These are phyloP conservation scores for Aureobasidium pullulans DNA, from an alignment of 2,329 filamentous ascomycete genomes.

Conservation along the genomic window DNA sequence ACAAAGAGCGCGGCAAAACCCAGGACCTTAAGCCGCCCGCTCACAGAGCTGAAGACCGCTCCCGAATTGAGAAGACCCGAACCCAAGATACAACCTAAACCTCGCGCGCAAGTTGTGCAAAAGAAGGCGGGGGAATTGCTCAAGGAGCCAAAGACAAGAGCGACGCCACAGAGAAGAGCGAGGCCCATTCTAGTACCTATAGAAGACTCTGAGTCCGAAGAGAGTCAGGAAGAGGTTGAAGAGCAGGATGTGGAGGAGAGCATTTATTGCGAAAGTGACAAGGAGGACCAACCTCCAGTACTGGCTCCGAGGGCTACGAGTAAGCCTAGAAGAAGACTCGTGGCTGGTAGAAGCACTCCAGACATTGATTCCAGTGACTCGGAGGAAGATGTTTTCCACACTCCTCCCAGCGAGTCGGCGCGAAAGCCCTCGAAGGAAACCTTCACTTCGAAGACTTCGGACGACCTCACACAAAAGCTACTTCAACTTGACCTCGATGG, in stretches of 20 bases:
- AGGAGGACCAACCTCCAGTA: background rate
- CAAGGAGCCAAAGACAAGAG: background rate
- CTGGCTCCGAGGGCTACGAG: background rate
- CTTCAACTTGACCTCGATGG: constrained; percentile 2
- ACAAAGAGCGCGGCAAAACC: background rate
- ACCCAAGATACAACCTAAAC: background rate
- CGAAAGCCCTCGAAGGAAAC: background rate
- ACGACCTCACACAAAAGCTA: constrained; percentile 3
- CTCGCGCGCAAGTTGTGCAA: background rate
- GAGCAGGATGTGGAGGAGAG: constrained; percentile 28
- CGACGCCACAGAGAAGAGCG: constrained; percentile 7
- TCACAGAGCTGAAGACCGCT: background rate
- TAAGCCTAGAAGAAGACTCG: background rate
- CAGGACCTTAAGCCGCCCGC: background rate
- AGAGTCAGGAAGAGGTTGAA: constrained; percentile 16
- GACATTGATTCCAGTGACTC: constrained; percentile 1
- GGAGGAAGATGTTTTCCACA: constrained; percentile 8
- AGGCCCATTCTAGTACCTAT: background rate
- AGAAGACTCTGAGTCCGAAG: background rate
- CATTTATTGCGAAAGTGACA: constrained; percentile 26
- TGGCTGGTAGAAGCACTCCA: background rate
- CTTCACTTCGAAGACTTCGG: background rate
- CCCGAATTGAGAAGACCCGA: background rate
- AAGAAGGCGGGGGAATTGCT: background rate
- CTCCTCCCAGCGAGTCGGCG: background rate